Percentiles rank a stretch among this genome's conserved stretches.
Conservation (phyloP, 805 yeast species). For the Cyberlindnera misumaiensis region DNA sequence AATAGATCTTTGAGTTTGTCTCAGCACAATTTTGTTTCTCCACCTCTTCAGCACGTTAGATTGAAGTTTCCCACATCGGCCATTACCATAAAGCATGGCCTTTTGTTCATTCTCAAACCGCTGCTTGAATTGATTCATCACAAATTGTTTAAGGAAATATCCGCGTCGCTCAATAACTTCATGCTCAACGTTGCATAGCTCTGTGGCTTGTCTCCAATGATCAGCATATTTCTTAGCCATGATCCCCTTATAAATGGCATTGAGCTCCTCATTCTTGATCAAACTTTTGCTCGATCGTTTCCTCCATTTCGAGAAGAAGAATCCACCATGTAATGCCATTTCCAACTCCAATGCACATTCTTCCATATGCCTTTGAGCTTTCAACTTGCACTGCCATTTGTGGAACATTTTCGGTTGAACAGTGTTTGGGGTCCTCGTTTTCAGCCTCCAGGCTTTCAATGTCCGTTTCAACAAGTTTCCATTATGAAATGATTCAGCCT, state of each 20-base stretch:
- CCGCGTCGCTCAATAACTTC: slow-evolving; percentile 4
- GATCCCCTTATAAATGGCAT: background rate
- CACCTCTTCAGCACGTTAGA: slow-evolving; percentile 6
- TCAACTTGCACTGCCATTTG: slow-evolving; percentile 9
- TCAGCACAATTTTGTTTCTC: slow-evolving; percentile 5
- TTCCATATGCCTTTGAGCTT: background rate
- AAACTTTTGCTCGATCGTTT: background rate
- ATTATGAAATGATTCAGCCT: slow-evolving; percentile 6
- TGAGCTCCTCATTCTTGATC: slow-evolving; percentile 1
- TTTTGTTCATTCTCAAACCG: slow-evolving; percentile 7
- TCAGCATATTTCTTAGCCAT: slow-evolving; percentile 1
- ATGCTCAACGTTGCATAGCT: slow-evolving; percentile 7
- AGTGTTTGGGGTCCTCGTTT: background rate
- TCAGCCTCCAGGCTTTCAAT: slow-evolving; percentile 12
- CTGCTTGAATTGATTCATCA: slow-evolving; percentile 13
- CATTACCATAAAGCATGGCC: background rate
- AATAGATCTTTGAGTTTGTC: background rate
- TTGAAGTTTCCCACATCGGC: background rate
- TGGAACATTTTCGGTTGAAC: background rate
- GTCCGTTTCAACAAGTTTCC: slow-evolving; percentile 1
- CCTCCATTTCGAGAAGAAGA: slow-evolving; percentile 21
- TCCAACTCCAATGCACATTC: slow-evolving; percentile 14
- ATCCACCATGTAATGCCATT: slow-evolving; percentile 19
- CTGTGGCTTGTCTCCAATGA: slow-evolving; percentile 8
- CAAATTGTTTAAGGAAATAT: slow-evolving; percentile 8